A percentile compares a stretch with the other conserved stretches of the same genome.
Evolutionary conservation across 768 basidiomycete genomes (phyloP).

Genomic region (Mrakia frigida): DNA sequence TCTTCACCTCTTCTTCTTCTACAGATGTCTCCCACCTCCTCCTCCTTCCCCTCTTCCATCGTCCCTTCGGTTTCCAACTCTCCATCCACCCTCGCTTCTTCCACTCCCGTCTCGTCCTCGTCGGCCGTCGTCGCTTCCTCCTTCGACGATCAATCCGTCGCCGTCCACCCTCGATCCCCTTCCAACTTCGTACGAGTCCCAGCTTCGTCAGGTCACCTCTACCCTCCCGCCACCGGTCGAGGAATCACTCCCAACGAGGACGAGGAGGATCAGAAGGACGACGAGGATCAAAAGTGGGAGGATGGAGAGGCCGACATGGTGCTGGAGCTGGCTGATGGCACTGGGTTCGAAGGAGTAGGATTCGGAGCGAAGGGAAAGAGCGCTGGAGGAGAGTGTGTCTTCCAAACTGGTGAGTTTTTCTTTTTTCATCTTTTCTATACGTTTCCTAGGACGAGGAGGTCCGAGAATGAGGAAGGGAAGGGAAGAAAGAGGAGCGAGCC

Average conservation of each 20-base stretch:
- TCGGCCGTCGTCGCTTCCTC: neutral
- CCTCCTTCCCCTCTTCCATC: conserved; percentile 20
- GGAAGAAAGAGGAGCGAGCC: neutral
- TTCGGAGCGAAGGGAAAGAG: conserved; percentile 91
- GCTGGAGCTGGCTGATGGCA: conserved; percentile 83
- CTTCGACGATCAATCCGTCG: conserved; percentile 16
- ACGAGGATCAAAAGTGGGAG: conserved; percentile 38
- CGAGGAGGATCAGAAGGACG: conserved; percentile 31
- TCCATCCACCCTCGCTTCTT: conserved; percentile 14
- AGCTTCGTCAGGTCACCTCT: conserved; percentile 38
- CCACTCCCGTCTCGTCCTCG: conserved; percentile 9
- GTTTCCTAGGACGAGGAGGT: neutral
- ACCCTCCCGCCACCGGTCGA: conserved; percentile 42
- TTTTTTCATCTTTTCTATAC: too few species aligned
- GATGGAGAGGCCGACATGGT: conserved; percentile 50
- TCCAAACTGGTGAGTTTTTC: conserved; percentile 79
- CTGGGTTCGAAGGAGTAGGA: conserved; percentile 78
- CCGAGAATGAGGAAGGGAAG: neutral
- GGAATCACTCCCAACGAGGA: conserved; percentile 39
- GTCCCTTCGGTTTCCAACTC: conserved; percentile 15
- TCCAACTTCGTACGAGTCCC: conserved; percentile 19
- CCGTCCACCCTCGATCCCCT: conserved; percentile 30
- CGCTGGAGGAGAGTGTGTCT: conserved; percentile 95
- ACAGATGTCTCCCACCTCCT: conserved; percentile 20
- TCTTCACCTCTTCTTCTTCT: neutral